Evolutionary conservation across 1,284 basidiomycete species (phyloP).

Genomic region (Neonothopanus nambi): DNA sequence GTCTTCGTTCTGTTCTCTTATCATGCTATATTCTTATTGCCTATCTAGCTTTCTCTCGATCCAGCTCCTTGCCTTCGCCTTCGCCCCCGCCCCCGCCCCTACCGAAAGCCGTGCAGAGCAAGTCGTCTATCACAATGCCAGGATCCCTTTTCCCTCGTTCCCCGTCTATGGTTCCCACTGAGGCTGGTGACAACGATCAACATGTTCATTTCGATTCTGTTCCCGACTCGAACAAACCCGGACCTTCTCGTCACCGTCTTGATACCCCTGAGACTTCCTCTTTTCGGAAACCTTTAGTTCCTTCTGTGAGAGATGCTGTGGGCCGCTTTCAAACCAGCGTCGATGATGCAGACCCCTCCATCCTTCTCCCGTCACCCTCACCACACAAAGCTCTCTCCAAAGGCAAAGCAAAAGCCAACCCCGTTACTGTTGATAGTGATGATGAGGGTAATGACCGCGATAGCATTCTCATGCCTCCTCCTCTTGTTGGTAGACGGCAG

Average conservation of each 20-base stretch:
- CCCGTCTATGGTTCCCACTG: conserved; percentile 57
- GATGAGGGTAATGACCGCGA: conserved; percentile 11
- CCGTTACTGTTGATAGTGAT: conserved; percentile 11
- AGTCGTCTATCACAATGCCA: conserved; percentile 74
- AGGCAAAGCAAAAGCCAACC: conserved; percentile 16
- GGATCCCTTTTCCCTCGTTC: conserved; percentile 74
- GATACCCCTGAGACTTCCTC: neutral
- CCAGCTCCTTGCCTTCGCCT: conserved; percentile 25
- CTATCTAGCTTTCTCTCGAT: conserved; percentile 25
- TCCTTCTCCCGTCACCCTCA: conserved; percentile 33
- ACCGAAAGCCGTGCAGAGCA: conserved; percentile 38
- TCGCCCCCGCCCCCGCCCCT: conserved; percentile 33
- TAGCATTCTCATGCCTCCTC: conserved; percentile 12
- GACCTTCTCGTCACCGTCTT: conserved; percentile 2
- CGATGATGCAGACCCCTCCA: conserved; percentile 39
- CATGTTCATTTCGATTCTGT: conserved; percentile 6
- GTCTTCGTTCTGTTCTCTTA: neutral
- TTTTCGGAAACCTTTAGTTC: conserved; percentile 18
- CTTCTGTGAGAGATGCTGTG: conserved; percentile 45
- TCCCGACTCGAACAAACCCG: neutral
- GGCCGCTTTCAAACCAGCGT: conserved; percentile 39
- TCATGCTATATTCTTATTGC: neutral
- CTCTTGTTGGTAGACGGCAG: neutral
- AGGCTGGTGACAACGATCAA: conserved; percentile 13
- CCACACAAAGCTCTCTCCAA: conserved; percentile 10